Evolutionary conservation across 768 basidiomycete genomes (phyloP), one percentile per base, ranked within the genome.

Genomic region (Termitomyces sp.): DNA sequence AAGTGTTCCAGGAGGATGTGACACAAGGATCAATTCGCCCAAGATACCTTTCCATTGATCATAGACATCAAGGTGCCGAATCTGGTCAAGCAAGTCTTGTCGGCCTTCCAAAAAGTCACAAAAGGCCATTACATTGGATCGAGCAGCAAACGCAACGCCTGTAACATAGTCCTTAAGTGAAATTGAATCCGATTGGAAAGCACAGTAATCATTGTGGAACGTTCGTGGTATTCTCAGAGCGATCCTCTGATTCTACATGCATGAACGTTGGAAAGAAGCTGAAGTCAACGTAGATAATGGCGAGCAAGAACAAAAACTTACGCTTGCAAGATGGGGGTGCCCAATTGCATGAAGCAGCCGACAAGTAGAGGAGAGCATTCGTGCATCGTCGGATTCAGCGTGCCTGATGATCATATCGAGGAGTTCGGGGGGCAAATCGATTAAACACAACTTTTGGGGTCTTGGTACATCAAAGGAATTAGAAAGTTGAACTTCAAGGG

Each of bases 361-460:
- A 30, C 56, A 52, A 8, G 51, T 52, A 6, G 25, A 27, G 5
- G 43, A 57, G 8, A 57, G 44, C 5, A 28, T 21, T 10, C 51
- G 51, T 11, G 50, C 39, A 19, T 28, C 17, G 14, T 10, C 8
- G n/a, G 11, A 12, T 4, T 7, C 7, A n/a, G 35, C 37, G 19
- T 30, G 35, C 10, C 30, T 6, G 19, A 52, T 47, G 9, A 57
- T 14, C 5, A 10, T n/a, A 21, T 52, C 51, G 4, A 57, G 49
- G 19, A 57, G 2, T 34, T 57, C 56, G 1, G n/a, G 3, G 17
- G 50, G 56, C 17, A 57, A 27, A 57, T 57, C 35, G 16, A 28
- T 14, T 2, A 57, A 16, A 34, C 44, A 40, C 5, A 52, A 17
- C n/a, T 40, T 8, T 25, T 52, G 56, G 32, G 52, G 23, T 23